Percentiles rank a stretch among this genome's conserved stretches.
Evolutionary conservation across 306 rosid genomes (phyloP).

Genomic region (Prunus mongolica): DNA sequence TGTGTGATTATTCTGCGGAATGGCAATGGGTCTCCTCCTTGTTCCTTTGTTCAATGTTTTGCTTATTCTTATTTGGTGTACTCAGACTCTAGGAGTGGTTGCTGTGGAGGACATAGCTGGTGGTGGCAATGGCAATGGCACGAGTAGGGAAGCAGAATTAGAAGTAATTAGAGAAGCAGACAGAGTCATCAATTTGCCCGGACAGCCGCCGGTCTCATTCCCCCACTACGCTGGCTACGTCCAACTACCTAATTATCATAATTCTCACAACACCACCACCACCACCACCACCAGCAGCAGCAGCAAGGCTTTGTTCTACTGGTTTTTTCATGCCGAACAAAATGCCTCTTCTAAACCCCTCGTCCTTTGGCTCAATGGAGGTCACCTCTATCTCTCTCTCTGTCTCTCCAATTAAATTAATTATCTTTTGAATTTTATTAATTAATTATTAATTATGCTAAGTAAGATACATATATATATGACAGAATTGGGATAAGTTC

Average conservation of each 20-base stretch:
- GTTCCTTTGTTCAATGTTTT: not conserved
- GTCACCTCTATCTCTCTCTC: constrained; percentile 21
- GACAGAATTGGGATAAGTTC: too few species aligned
- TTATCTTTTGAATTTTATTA: not conserved
- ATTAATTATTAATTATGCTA: too few species aligned
- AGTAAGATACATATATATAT: not conserved
- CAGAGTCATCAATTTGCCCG: constrained; percentile 48
- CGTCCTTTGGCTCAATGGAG: constrained; percentile 78
- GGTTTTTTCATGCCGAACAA: constrained; percentile 68
- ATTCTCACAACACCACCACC: not conserved
- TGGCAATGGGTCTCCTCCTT: not conserved
- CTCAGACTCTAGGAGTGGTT: not conserved
- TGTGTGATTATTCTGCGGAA: not conserved
- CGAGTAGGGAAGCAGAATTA: not conserved
- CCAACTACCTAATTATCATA: constrained; percentile 13
- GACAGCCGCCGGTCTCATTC: constrained; percentile 54
- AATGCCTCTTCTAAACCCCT: constrained; percentile 43
- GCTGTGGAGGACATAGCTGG: not conserved
- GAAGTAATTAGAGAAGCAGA: constrained; percentile 39
- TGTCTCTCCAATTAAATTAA: not conserved
- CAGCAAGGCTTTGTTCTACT: constrained; percentile 58
- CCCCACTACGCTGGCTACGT: constrained; percentile 62
- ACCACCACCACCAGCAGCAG: too few species aligned
- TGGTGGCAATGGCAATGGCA: not conserved
- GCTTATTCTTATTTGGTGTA: not conserved